Base-by-base conservation (phyloP, 106 monocot species). In the Alisma plantagoaquatica region DNA sequence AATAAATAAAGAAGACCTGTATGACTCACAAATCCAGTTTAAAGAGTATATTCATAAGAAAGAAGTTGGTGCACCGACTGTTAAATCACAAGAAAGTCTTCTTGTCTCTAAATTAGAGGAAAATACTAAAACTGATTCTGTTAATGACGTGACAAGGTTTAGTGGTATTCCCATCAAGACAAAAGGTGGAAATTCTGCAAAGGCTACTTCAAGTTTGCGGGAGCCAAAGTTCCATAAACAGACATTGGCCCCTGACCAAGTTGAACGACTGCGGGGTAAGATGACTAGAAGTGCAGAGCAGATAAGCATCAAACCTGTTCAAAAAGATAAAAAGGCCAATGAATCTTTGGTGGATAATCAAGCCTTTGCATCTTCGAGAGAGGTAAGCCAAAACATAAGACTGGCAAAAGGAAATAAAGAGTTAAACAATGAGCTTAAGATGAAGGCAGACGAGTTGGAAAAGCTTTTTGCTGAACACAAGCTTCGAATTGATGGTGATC, bases 391-490 rank as follows among this genome's bases (percentile, higher is more conserved):
- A 43, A 50, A 27, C 18, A 35, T 27, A 25, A 67, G 73, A 54
- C 65, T 73, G 66, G 61, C 74, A 7, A 86, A 73, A 65, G 82
- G 81, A 62, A 78, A 77, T 67, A 73, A 80, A 38, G 81, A 74
- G 23, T 66, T 87, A 33, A 83, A 93, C 51, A 80, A 72, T 63
- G 89, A 76, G 42, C 70, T 93, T 38, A 74, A 80, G 59, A 67
- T 77, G 72, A 93, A 93, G 59, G 93, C 93, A 10, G 74, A 80
- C 51, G 87, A 93, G 60, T 52, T 93, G 65, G 93, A 93, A 74
- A 86, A 80, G 59, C 79, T 87, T 31, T 93, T 80, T 60, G 93
- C 87, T 52, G 87, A 71, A 42, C 83, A 87, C 71, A 87, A 80
- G 72, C 79, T 83, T 19, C 77, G 77, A 53, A 64, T 64, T 33